These are phyloP conservation scores for Pouteria glomerata DNA, from an alignment of 148 eudicot species.

Conservation along the genomic window DNA sequence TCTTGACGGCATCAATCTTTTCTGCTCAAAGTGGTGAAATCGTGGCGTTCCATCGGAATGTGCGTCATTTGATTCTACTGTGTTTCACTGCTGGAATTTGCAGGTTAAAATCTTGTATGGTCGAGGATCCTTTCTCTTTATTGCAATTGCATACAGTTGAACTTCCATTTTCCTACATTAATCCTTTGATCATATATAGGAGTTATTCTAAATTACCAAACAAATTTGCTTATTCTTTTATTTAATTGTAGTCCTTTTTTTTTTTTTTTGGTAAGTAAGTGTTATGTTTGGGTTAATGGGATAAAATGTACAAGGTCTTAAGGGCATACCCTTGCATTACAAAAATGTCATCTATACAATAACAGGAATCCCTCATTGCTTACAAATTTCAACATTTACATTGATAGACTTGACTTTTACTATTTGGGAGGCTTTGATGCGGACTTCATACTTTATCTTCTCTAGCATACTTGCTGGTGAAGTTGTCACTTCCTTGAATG, in stretches of 20 bases:
- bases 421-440: too few relatives aligned
- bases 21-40: constrained; percentile 80
- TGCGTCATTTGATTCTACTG: constrained; percentile 55
- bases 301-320: too few relatives aligned
- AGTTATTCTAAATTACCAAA: neutral
- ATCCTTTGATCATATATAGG: neutral
- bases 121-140: constrained; percentile 49
- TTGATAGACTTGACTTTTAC: too few relatives aligned
- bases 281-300: too few relatives aligned
- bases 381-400: too few relatives aligned
- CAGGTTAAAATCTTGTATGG: constrained; percentile 96
- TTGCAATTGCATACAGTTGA: neutral
- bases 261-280: too few relatives aligned
- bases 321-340: too few relatives aligned
- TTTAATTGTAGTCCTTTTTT: neutral
- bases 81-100: constrained; percentile 85
- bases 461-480: too few relatives aligned
- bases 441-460: too few relatives aligned
- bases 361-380: too few relatives aligned
- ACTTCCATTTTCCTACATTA: neutral
- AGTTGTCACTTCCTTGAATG: too few relatives aligned
- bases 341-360: too few relatives aligned
- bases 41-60: constrained; percentile 58
- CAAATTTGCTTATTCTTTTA: neutral
- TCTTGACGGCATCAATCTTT: constrained; percentile 94